A percentile compares a stretch with the other conserved stretches of the same genome.
Conservation (phyloP, 2,329 filamentous ascomycete species). For the Samsoniella hepiali region DNA sequence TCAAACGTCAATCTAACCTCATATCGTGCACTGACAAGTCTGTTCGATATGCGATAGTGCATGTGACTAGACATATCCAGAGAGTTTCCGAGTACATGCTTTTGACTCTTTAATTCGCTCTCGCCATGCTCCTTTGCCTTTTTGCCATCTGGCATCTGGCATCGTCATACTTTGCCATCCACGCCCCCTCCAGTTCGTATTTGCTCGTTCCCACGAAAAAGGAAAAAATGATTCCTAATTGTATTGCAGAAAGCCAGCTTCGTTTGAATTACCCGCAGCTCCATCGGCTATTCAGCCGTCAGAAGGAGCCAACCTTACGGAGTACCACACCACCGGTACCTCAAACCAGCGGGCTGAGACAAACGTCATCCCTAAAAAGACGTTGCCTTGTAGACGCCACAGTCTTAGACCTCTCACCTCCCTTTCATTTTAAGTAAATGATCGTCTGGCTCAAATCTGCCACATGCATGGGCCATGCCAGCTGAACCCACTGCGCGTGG, state of each 20-base stretch:
- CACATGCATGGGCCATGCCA: constrained; percentile 12
- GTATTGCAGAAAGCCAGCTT: neutral
- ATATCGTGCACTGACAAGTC: neutral
- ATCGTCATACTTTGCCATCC: constrained; percentile 1
- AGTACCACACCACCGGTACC: too few relatives aligned
- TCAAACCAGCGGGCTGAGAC: neutral
- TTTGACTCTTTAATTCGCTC: neutral
- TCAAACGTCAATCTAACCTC: neutral
- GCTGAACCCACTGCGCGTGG: neutral
- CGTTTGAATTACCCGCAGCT: neutral
- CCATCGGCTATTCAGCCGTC: neutral
- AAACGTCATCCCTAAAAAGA: neutral
- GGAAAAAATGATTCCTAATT: neutral
- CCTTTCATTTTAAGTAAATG: constrained; percentile 1
- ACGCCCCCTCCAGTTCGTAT: constrained; percentile 10
- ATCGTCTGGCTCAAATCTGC: constrained; percentile 2
- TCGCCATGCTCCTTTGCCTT: neutral
- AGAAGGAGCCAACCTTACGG: neutral
- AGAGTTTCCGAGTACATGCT: neutral
- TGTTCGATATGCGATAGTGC: neutral
- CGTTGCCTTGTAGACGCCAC: constrained; percentile 10
- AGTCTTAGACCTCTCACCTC: neutral
- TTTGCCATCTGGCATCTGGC: neutral
- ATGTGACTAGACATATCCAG: neutral
- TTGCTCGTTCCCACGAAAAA: neutral